Conservation (phyloP, 2,329 filamentous ascomycete genomes). For the Curvularia verruculosa region DNA sequence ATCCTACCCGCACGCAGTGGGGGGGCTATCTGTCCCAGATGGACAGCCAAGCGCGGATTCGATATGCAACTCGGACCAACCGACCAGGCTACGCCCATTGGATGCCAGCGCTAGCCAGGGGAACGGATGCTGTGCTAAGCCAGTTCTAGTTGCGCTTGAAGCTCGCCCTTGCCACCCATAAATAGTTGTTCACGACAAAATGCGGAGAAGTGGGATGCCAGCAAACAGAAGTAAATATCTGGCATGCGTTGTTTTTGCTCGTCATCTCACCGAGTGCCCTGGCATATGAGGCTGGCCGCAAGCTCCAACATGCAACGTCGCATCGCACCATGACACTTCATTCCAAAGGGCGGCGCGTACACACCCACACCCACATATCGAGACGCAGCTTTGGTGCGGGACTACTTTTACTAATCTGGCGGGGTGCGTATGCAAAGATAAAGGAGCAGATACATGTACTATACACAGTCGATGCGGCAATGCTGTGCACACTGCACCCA, state of each 20-base stretch:
- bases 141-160: conserved; percentile 28
- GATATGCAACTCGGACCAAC: conserved; percentile 36
- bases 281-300: background rate
- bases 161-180: conserved; percentile 41
- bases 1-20: conserved; percentile 31
- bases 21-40: conserved; percentile 22
- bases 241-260: conserved; percentile 1
- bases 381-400: background rate
- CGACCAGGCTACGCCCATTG: conserved; percentile 21
- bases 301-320: background rate
- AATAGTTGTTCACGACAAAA: conserved; percentile 42
- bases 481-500: conserved; percentile 8
- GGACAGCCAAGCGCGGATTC: conserved; percentile 31
- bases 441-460: conserved; percentile 12
- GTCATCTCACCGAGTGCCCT: background rate
- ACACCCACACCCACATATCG: background rate
- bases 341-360: background rate
- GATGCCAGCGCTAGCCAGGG: conserved; percentile 37
- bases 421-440: conserved; percentile 12
- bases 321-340: conserved; percentile 1
- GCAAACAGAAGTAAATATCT: conserved; percentile 18
- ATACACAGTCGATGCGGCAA: conserved; percentile 11
- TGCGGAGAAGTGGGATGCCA: conserved; percentile 44
- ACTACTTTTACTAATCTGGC: background rate
- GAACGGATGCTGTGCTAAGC: conserved; percentile 28